A percentile compares a stretch with the other conserved stretches of the same genome.
Conservation (phyloP, 257 asterid species). For the Jasminum sambac region DNA sequence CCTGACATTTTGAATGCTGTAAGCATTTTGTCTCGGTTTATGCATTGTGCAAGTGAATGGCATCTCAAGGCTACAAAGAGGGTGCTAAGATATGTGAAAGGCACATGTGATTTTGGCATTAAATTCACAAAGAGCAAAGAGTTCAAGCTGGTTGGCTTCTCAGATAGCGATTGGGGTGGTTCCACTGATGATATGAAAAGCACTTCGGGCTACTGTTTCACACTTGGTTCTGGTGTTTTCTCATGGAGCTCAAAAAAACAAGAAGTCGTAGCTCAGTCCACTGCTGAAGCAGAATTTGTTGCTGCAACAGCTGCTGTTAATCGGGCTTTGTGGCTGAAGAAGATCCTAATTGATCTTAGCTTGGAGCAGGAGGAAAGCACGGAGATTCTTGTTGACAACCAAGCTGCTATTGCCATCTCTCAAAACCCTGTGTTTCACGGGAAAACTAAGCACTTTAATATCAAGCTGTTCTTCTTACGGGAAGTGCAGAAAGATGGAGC, state of each 20-base stretch:
- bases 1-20: too few species aligned
- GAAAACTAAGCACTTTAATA: neutral
- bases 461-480: neutral
- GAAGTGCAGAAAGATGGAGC: neutral
- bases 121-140: too few species aligned
- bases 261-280: slow-evolving; percentile 17
- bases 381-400: slow-evolving; percentile 1
- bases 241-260: slow-evolving; percentile 13
- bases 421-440: neutral
- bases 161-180: neutral
- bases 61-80: too few species aligned
- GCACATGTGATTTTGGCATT: too few species aligned
- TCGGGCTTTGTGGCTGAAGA: neutral
- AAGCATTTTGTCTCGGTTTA: too few species aligned
- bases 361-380: neutral
- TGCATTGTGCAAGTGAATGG: too few species aligned
- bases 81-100: too few species aligned
- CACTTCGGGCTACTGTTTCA: neutral
- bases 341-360: neutral
- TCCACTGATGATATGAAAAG: neutral
- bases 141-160: too few species aligned
- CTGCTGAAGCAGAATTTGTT: neutral
- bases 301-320: neutral
- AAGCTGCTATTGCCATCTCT: slow-evolving; percentile 3
- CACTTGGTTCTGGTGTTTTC: neutral